A percentile compares a stretch with the other conserved stretches of the same genome.
These are phyloP conservation scores for Annulohypoxylon maeteangense DNA, from an alignment of 495 filamentous ascomycete species.

Conservation along the genomic window DNA sequence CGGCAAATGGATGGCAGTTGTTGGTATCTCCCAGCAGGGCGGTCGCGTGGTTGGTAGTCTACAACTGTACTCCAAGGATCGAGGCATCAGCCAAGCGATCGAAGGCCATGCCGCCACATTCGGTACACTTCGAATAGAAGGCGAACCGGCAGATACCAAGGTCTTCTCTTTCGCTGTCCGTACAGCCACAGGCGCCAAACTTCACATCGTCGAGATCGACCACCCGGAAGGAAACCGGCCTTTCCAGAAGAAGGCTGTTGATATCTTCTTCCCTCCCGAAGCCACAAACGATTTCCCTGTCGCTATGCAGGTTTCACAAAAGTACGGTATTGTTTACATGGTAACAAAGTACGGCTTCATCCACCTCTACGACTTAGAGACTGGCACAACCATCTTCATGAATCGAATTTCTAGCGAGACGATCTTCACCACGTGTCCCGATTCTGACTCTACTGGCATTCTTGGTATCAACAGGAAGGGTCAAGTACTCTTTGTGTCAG, in stretches of 20 bases:
- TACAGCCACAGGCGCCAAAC: constrained; percentile 85
- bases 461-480: constrained; percentile 98
- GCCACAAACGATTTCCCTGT: constrained; percentile 97
- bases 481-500: constrained; percentile 90
- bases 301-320: constrained; percentile 94
- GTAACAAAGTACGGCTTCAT: constrained; percentile 99
- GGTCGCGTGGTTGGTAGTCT: constrained; percentile 94
- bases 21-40: constrained; percentile 92
- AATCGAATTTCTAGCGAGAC: constrained; percentile 99
- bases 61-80: constrained; percentile 95
- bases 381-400: constrained; percentile 98
- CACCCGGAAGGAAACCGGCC: constrained; percentile 85
- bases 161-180: constrained; percentile 97
- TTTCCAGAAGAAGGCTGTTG: constrained; percentile 94
- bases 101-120: constrained; percentile 98
- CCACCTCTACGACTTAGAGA: constrained; percentile 97
- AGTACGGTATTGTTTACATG: constrained; percentile 95
- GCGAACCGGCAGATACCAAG: constrained; percentile 88
- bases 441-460: constrained; percentile 85
- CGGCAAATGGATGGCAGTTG: constrained; percentile 97
- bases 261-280: constrained; percentile 96
- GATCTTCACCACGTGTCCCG: constrained; percentile 91
- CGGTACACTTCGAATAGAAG: constrained; percentile 87
- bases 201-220: constrained; percentile 98
- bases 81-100: constrained; percentile 96